Evolutionary conservation across 1,139 yeast genomes (phyloP).

Genomic region (Yamadazyma pseudoaaseri): DNA sequence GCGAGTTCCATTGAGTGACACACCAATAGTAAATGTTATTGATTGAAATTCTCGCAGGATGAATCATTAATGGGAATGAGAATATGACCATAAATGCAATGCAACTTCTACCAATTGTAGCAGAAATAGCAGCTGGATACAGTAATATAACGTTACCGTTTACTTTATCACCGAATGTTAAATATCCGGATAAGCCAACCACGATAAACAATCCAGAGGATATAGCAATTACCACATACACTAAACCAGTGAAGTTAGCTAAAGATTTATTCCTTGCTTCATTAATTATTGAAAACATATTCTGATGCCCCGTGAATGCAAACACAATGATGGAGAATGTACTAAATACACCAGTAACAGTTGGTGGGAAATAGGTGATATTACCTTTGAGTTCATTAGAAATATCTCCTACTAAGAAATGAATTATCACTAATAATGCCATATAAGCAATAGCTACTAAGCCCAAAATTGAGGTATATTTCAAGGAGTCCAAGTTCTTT

Average conservation of each 20-base stretch:
- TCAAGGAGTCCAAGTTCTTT: constrained; percentile 44
- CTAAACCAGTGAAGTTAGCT: constrained; percentile 49
- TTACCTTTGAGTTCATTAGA: constrained; percentile 51
- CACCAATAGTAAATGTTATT: constrained; percentile 68
- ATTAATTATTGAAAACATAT: constrained; percentile 49
- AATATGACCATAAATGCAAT: constrained; percentile 81
- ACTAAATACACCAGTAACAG: constrained; percentile 60
- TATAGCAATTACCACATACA: constrained; percentile 49
- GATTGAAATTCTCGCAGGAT: constrained; percentile 85
- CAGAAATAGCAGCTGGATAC: constrained; percentile 49
- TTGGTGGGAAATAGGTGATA: constrained; percentile 56
- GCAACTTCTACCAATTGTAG: constrained; percentile 69
- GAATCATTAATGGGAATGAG: constrained; percentile 89
- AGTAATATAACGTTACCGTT: constrained; percentile 77
- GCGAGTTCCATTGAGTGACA: constrained; percentile 1
- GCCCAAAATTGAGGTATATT: constrained; percentile 43
- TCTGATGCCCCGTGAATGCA: constrained; percentile 52
- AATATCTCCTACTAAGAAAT: constrained; percentile 41
- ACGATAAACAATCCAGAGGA: constrained; percentile 34
- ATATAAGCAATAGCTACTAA: constrained; percentile 41
- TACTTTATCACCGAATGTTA: constrained; percentile 45
- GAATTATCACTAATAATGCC: constrained; percentile 35
- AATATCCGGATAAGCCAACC: constrained; percentile 45
- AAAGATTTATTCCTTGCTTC: constrained; percentile 57
- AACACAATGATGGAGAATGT: constrained; percentile 51